Evolutionary conservation across 768 basidiomycete genomes (phyloP), one percentile per base, ranked within the genome.

Genomic region (Amanita pallidorosea): DNA sequence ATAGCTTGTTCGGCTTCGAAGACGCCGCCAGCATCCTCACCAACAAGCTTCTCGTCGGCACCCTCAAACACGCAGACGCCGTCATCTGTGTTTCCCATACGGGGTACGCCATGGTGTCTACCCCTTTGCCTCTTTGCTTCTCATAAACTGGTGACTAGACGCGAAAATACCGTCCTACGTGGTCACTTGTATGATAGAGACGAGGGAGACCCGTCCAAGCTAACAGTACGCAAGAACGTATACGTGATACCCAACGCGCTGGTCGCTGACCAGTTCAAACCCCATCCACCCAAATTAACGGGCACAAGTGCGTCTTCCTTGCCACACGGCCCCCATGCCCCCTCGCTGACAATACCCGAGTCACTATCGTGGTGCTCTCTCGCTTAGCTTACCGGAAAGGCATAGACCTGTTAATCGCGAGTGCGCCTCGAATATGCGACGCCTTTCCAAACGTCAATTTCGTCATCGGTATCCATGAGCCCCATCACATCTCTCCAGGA

Each of bases 41-140:
- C 5, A 99, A 99, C 70, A 99, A 99, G 64, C 76, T 99, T 31
- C 71, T 98, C 36, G 86, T 80, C 9, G 92, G 80, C 4, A 84
- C 88, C 2, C 69, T 99, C 60, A 79, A 83, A 53, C 93, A 95
- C 61, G 89, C 94, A 0, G 95, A 98, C 57, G 91, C 85, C 0
- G 90, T 88, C 1, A 93, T 98, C 22, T 97, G 93, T 58, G 96
- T 98, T 44, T 95, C 92, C 7, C 88, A 98, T 66, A 97, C 94
- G 0, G 92, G 95, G 95, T 91, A 61, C 48, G 80, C 33, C 33
- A 13, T 61, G 0, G 12, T 13, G 5, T 15, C 17, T 22, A 29
- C 6, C 41, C n/a, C 31, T n/a, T n/a, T 15, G 8, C 22, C 20
- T 36, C 27, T 20, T 53, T 17, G 7, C 2, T 20, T 27, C 17